Percentiles rank a stretch among this genome's conserved stretches.
These are phyloP conservation scores for Claviceps pusilla DNA, from an alignment of 2,329 filamentous ascomycete genomes.

Conservation along the genomic window DNA sequence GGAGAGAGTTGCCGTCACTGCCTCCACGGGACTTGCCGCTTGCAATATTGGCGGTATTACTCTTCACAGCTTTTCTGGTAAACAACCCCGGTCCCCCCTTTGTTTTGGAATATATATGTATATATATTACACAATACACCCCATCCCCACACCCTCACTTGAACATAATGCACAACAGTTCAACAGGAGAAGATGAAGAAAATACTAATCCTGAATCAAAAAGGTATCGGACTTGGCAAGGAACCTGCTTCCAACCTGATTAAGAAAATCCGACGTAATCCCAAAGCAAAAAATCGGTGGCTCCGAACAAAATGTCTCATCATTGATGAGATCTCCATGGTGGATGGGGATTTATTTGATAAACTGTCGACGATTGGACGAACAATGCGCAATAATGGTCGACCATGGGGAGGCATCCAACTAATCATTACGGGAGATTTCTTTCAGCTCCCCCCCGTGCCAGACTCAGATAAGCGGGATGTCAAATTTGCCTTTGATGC, in stretches of 20 bases:
- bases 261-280: slow-evolving; percentile 79
- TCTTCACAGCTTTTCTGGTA: slow-evolving; percentile 81
- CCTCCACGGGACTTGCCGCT: slow-evolving; percentile 86
- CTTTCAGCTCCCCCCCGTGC: slow-evolving; percentile 90
- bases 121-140: too few species aligned
- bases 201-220: neutral
- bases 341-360: slow-evolving; percentile 91
- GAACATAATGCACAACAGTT: too few species aligned
- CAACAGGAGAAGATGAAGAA: neutral
- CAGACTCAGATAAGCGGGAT: slow-evolving; percentile 52
- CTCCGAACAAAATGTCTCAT: slow-evolving; percentile 73
- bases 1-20: slow-evolving; percentile 81
- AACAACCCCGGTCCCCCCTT: neutral
- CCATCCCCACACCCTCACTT: too few species aligned
- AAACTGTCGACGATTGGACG: slow-evolving; percentile 84
- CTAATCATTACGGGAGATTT: slow-evolving; percentile 93
- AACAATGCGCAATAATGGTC: slow-evolving; percentile 72
- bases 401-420: slow-evolving; percentile 91
- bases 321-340: slow-evolving; percentile 96
- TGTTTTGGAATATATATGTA: too few species aligned
- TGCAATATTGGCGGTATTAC: slow-evolving; percentile 96
- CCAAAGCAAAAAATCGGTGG: slow-evolving; percentile 82
- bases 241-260: slow-evolving; percentile 66
- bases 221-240: slow-evolving; percentile 75
- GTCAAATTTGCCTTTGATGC: slow-evolving; percentile 90